Base-by-base conservation (phyloP, 1,284 basidiomycete species). In the Erythrobasidium hasegawianum region DNA sequence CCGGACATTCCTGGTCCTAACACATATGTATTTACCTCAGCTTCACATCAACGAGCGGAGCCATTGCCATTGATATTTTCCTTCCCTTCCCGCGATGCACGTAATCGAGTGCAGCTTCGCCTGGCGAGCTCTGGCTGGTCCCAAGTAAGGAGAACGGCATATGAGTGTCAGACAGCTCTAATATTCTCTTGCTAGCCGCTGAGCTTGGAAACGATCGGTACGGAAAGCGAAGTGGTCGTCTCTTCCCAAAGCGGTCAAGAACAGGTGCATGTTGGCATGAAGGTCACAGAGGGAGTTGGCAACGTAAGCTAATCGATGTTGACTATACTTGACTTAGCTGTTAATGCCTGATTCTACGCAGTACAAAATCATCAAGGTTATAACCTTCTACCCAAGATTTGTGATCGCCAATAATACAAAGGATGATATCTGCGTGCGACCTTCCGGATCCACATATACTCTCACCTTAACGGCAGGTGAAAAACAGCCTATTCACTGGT, bases 311-410 rank as follows among this genome's bases (percentile, higher is more conserved):
- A n/a, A n/a, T 69, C 0, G 1, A 26, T 16, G 16, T 53, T 3
- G 24, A 33, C 27, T 26, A 22, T 39, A 8, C 16, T 47, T 47
- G 8, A 5, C 7, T 14, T 7, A 47, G 43, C 43, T 7, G 43
- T 8, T 39, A 38, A 47, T 24, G 16, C 50, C 41, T 40, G 26
- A 10, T 5, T 1, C 33, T 27, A 43, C 14, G 47, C 76, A 82
- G 82, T 98, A 97, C 79, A 97, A 97, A 77, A 80, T 98, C 54
- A 88, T 88, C 27, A 97, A 97, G 79, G 89, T 97, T 70, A 87
- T 98, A 74, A 96, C 90, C 0, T 80, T 98, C 43, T 83, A 88
- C 5, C 96, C 96, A 13, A 85, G 95, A 27, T 98, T 95, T 81
- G 80, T 97, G 69, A 79, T 98, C 74, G 22, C 16, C 8, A 88